These are phyloP conservation scores for Psilocybe cubensis DNA, from an alignment of 768 basidiomycete genomes.

Conservation along the genomic window DNA sequence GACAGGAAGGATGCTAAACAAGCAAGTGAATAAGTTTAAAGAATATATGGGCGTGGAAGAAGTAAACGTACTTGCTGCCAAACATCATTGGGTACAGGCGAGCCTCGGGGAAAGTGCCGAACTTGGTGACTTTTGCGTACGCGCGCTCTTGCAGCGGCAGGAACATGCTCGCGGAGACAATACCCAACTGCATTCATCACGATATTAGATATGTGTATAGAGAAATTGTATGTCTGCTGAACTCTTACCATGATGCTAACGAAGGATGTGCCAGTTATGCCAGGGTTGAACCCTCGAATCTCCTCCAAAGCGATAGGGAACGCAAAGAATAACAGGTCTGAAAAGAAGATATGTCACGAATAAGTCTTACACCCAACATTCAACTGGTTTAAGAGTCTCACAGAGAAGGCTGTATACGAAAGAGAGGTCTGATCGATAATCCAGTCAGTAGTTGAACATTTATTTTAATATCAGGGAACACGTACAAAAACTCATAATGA, in stretches of 20 bases:
- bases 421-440: conserved; percentile 35
- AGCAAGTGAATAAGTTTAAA: neutral
- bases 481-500: conserved; percentile 45
- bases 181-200: conserved; percentile 39
- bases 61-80: conserved; percentile 36
- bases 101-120: conserved; percentile 46
- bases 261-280: conserved; percentile 45
- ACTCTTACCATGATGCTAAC: conserved; percentile 46
- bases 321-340: conserved; percentile 45
- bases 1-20: conserved; percentile 36
- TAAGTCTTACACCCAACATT: neutral
- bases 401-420: conserved; percentile 47
- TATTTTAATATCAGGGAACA: neutral
- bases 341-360: neutral
- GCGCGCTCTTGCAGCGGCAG: conserved; percentile 38
- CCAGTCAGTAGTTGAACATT: too few species aligned
- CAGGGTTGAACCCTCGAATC: conserved; percentile 41
- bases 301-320: conserved; percentile 47
- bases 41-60: neutral
- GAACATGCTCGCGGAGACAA: conserved; percentile 31
- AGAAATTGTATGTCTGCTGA: too few species aligned
- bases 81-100: conserved; percentile 45
- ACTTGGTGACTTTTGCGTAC: conserved; percentile 32
- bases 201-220: too few species aligned
- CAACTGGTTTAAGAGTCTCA: conserved; percentile 14